A percentile compares a stretch with the other conserved stretches of the same genome.
These are phyloP conservation scores for Apiospora kogelbergensis DNA, from an alignment of 2,329 filamentous ascomycete species.

Conservation along the genomic window DNA sequence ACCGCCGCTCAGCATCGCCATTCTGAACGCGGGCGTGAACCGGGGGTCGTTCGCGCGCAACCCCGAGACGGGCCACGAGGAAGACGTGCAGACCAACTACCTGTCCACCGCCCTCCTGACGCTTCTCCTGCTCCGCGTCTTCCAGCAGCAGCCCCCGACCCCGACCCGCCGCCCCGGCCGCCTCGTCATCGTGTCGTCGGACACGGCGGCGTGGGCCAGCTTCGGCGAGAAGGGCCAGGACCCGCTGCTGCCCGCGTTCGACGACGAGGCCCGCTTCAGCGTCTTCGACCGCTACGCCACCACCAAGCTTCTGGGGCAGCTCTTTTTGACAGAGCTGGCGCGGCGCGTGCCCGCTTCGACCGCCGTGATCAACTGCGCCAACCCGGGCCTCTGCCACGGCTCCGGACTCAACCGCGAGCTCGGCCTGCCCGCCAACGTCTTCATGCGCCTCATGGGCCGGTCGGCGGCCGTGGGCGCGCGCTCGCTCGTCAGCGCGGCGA, in stretches of 20 bases:
- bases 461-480: constrained; percentile 17
- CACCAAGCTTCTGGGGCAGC: constrained; percentile 32
- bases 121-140: constrained; percentile 44
- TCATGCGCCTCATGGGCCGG: constrained; percentile 12
- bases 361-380: constrained; percentile 11
- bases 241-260: constrained; percentile 8
- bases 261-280: constrained; percentile 10
- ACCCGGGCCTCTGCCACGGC: constrained; percentile 14
- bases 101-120: constrained; percentile 49
- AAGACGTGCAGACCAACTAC: constrained; percentile 49
- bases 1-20: constrained; percentile 36
- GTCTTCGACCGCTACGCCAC: constrained; percentile 19
- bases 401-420: constrained; percentile 8
- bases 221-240: constrained; percentile 16
- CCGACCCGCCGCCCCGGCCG: background rate
- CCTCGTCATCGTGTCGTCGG: constrained; percentile 22
- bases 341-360: constrained; percentile 20
- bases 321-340: constrained; percentile 32
- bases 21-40: constrained; percentile 33
- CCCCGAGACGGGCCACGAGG: constrained; percentile 35
- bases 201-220: constrained; percentile 16
- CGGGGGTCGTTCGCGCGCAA: constrained; percentile 19
- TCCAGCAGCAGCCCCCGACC: constrained; percentile 9
- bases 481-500: constrained; percentile 17
- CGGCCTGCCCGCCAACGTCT: background rate